Percentiles rank a stretch among this genome's conserved stretches.
Evolutionary conservation across 108 stramenopile genomes (phyloP).

Genomic region (Nannochloropsis oceanica): DNA sequence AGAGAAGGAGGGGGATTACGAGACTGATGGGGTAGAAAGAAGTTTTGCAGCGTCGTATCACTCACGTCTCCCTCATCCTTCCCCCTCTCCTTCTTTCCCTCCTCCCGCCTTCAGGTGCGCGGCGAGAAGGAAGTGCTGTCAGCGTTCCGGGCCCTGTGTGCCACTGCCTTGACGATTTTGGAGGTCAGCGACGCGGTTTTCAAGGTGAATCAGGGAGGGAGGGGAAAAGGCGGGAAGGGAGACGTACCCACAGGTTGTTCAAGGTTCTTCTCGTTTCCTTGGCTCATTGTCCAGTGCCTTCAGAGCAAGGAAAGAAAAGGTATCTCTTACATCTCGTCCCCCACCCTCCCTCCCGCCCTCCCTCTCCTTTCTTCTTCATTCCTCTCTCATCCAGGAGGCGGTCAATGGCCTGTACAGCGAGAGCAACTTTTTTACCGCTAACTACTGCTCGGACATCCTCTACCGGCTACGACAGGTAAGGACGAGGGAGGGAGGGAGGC

Average conservation of each 20-base stretch:
- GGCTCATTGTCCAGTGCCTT: background rate
- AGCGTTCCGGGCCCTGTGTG: background rate
- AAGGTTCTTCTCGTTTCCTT: too few species aligned
- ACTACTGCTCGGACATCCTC: background rate
- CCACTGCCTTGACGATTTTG: background rate
- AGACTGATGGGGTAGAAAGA: background rate
- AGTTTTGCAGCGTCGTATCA: too few species aligned
- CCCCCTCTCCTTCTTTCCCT: background rate
- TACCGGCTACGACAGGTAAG: background rate
- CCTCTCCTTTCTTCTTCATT: background rate
- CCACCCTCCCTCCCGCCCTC: background rate
- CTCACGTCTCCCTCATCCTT: too few species aligned
- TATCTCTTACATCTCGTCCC: background rate
- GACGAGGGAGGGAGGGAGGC: background rate
- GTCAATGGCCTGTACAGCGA: background rate
- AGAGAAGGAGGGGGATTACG: background rate
- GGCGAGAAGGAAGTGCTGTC: background rate
- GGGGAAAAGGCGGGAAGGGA: background rate
- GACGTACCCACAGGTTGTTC: background rate
- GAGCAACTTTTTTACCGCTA: background rate
- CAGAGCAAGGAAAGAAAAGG: too few species aligned
- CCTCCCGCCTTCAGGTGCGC: background rate
- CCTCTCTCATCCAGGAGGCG: background rate
- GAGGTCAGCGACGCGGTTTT: background rate
- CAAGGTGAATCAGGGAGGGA: background rate